Evolutionary conservation across 192 early-diverging fungal species (phyloP), one percentile per base, ranked within the genome.

Genomic region (Entophlyctis helioformis): DNA sequence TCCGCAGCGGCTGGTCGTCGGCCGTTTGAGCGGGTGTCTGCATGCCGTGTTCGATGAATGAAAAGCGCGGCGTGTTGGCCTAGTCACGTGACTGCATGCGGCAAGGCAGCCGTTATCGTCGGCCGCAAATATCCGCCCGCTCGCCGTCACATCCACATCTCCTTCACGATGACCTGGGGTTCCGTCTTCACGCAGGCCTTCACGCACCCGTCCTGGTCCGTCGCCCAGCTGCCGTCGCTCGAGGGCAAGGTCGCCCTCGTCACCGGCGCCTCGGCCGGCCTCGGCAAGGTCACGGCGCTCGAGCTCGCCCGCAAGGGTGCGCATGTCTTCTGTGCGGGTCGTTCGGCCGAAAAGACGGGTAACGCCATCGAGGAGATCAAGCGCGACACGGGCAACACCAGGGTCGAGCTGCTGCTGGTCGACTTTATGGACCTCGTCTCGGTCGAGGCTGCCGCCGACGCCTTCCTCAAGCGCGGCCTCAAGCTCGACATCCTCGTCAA

Each of bases 211-310:
- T n/a, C n/a, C n/a, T n/a, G n/a, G n/a, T n/a, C n/a, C n/a, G n/a
- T n/a, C n/a, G n/a, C n/a, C n/a, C n/a, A n/a, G n/a, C n/a, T n/a
- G n/a, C n/a, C n/a, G n/a, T n/a, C n/a, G n/a, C n/a, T n/a, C n/a
- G n/a, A n/a, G n/a, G 29, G 29, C 29, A 53, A 54, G 46, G 44
- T 39, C 26, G 53, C 48, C 36, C 32, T 66, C 19, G 42, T 66
- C 39, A 66, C 63, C 12, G 63, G 63, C 29, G 63, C 54, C 31
- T 52, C 40, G 29, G 24, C 31, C 26, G 63, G 63, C 12, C 24
- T 66, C 24, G 63, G 63, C 2, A 34, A 63, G 34, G 46, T 20
- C 18, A 24, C 53, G 10, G 53, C 50, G 9, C 37, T 46, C 19
- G 42, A 24, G 16, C 46, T 66, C 24, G 63, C 63, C 20, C 26